Base-by-base conservation (phyloP, 2,329 filamentous ascomycete genomes). In the Hymenoscyphus albidus region DNA sequence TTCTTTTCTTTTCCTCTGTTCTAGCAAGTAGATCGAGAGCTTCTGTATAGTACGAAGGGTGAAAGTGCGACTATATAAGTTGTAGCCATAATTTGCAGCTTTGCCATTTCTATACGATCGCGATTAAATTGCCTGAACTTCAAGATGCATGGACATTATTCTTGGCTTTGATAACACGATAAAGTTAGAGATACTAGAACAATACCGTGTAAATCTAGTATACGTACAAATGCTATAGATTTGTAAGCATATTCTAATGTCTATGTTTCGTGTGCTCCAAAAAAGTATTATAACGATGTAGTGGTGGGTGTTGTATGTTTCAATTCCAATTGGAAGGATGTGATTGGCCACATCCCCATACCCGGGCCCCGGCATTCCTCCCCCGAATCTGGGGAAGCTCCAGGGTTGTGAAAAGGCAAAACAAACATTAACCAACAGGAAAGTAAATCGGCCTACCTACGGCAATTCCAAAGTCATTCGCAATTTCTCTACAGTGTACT, bases 291-390 rank as follows among this genome's bases (percentile, higher is more conserved):
- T 18, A 48, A 18, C 9, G 5, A 48, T 18, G 14, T 18, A 48
- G n/a, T 9, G n/a, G 9, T 12, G n/a, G n/a, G 9, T 12, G n/a
- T 18, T 18, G 9, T 48, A 12, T 48, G n/a, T n/a, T 51, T 51
- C 44, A 51, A 51, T 51, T 51, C 18, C 7, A 51, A 51, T 51
- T 51, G 18, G 6, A 16, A 51, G 22, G 2, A 22, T 27, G 9
- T 51, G 44, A 51, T 51, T 51, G 44, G 44, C 44, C 44, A 51
- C 44, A 51, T 12, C 44, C 44, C 44, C 42, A 51, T 51, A 22
- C 44, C 44, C 44, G 22, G 44, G 9, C 12, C 12, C 44, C 44
- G n/a, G 44, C 44, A 51, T 51, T 51, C 22, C 44, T 51, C 44
- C 10, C 14, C n/a, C 18, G 14, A 10, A 22, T 18, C 44, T 10